phyloP scores from a whole-genome alignment of 257 asterid species.

The Nicotiana knightiana region DNA sequence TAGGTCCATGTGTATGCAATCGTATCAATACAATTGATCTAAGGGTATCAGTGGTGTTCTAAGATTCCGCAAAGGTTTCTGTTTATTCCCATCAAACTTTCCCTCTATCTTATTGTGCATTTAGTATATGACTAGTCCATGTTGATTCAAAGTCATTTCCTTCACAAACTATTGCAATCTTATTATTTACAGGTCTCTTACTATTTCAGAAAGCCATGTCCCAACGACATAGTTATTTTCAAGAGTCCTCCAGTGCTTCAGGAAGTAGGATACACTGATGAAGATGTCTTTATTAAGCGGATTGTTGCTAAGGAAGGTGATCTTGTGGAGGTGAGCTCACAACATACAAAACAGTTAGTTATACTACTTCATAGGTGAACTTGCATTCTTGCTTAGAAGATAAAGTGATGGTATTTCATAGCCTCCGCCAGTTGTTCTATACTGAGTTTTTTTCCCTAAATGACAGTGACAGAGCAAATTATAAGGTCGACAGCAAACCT shows the following conservation, averaged over 20 bases:
- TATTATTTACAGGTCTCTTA: conserved; percentile 60
- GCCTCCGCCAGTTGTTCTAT: background rate
- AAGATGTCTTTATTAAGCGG: conserved; percentile 85
- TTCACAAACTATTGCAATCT: background rate
- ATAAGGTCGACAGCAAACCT: no score
- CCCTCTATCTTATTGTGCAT: background rate
- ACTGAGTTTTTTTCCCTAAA: background rate
- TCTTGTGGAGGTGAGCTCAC: conserved; percentile 62
- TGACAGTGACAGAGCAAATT: background rate
- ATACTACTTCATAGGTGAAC: background rate
- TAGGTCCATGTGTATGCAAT: background rate
- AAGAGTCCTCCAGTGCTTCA: conserved; percentile 94
- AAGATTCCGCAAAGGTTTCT: background rate
- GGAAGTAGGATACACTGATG: conserved; percentile 90
- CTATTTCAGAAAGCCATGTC: conserved; percentile 84
- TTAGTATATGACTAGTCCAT: background rate
- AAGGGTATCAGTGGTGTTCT: background rate
- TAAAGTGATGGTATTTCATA: background rate
- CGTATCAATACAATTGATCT: no score
- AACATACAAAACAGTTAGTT: no score
- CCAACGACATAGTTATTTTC: conserved; percentile 79
- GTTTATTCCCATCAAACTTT: background rate
- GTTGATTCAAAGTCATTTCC: background rate
- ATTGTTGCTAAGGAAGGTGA: conserved; percentile 91
- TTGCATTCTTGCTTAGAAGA: background rate